These are phyloP conservation scores for Boletus sp. DNA, from an alignment of 768 basidiomycete genomes.

Conservation along the genomic window DNA sequence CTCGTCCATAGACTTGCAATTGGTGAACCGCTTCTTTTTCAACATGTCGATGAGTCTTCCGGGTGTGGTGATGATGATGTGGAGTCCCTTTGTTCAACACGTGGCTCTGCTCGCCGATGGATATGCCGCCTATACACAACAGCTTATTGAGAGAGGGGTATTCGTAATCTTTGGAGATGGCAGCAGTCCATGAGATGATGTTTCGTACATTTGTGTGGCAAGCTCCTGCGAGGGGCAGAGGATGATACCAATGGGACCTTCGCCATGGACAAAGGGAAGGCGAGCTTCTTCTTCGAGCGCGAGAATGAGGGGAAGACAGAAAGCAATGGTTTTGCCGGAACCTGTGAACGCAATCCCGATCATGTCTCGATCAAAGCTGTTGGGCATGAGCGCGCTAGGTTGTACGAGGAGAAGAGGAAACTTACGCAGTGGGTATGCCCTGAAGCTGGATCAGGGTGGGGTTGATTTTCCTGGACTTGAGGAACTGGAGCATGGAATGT, in stretches of 20 bases:
- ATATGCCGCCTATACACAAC: constrained; percentile 96
- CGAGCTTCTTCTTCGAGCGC: constrained; percentile 92
- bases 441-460: constrained; percentile 98
- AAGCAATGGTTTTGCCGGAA: constrained; percentile 97
- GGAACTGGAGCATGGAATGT: constrained; percentile 72
- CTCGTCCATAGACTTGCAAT: constrained; percentile 99
- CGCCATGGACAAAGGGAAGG: constrained; percentile 85
- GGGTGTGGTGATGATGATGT: constrained; percentile 95
- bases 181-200: constrained; percentile 78
- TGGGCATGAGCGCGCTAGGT: constrained; percentile 7
- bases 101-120: constrained; percentile 96
- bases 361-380: constrained; percentile 93
- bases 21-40: constrained; percentile 90
- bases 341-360: constrained; percentile 99
- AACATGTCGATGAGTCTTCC: constrained; percentile 97
- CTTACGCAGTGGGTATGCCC: constrained; percentile 93
- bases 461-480: constrained; percentile 82
- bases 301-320: constrained; percentile 92
- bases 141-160: constrained; percentile 88
- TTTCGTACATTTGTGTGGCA: constrained; percentile 98
- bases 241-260: constrained; percentile 95
- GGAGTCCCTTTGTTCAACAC: constrained; percentile 87
- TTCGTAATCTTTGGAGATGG: constrained; percentile 72
- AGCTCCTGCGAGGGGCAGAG: constrained; percentile 97
- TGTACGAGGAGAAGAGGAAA: constrained; percentile 5